Base-by-base conservation (phyloP, 2,329 filamentous ascomycete species). In the Alternaria ventricosa region DNA sequence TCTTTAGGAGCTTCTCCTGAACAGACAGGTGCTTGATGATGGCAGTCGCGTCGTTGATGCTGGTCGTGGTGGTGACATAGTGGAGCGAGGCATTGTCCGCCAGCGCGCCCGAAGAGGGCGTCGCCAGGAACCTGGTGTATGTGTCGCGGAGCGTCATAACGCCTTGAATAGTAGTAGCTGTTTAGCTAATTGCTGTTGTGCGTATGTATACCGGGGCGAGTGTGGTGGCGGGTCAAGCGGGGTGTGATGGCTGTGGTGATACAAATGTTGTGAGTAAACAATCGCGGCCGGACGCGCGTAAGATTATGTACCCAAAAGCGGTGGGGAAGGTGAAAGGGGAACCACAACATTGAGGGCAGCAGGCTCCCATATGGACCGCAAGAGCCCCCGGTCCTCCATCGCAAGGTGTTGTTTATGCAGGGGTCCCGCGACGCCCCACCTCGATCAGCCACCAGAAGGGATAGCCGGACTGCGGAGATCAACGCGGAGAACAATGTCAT, bases 11-110 rank as follows among this genome's bases (percentile, higher is more conserved):
- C 78, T 89, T 90, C 72, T 87, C 86, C 78, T 94, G 87, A 41
- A 86, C 86, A 73, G 84, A 85, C 66, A 97, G 82, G 81, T 98
- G 94, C 83, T 93, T 94, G 82, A 95, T 84, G 79, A 99, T 93
- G 50, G 92, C 88, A 55, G 89, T 86, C 50, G 91, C 81, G 71
- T 92, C 89, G 66, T 86, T 85, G 77, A 96, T 85, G 68, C 88
- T 88, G 33, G 90, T 93, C 12, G 94, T 90, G 8, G 95, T 97
- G 60, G 94, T 93, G 79, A 98, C 90, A 84, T 98, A 99, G 84
- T 95, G 89, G 71, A 86, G 77, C 12, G 81, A 78, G 51, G 84
- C 83, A 68, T 81, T 78, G 58, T 79, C 78, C 50, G 83, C 80
- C 49, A 86, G 80, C 44, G 78, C 80, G 51, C 76, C 78, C 53